Conservation (phyloP, 1,284 basidiomycete species). For the Sanghuangporus sanghuang region DNA sequence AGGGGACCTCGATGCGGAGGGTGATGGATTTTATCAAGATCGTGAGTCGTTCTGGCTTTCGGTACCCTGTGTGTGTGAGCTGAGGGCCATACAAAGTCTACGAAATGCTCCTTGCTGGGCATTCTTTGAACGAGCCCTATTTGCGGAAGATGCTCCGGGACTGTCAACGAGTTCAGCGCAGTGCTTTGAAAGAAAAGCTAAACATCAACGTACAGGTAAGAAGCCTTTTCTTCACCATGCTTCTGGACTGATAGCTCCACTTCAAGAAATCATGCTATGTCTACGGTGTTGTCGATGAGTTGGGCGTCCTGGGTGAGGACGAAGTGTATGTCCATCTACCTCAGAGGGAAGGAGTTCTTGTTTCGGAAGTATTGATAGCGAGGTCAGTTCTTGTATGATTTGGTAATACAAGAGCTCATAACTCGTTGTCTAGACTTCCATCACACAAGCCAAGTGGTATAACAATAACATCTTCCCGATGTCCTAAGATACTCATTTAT, state of each 20-base stretch:
- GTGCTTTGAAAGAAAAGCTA: slow-evolving; percentile 22
- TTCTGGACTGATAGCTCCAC: neutral
- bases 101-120: slow-evolving; percentile 25
- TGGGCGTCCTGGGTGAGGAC: slow-evolving; percentile 21
- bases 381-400: slow-evolving; percentile 5
- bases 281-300: slow-evolving; percentile 24
- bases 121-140: slow-evolving; percentile 23
- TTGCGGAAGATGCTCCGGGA: slow-evolving; percentile 16
- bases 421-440: slow-evolving; percentile 18
- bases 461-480: neutral
- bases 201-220: slow-evolving; percentile 22
- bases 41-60: slow-evolving; percentile 17
- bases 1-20: slow-evolving; percentile 23
- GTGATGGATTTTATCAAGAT: slow-evolving; percentile 20
- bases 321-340: slow-evolving; percentile 26
- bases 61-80: neutral
- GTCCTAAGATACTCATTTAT: neutral
- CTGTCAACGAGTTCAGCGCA: slow-evolving; percentile 18
- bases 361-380: slow-evolving; percentile 20
- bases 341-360: slow-evolving; percentile 18
- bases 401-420: neutral
- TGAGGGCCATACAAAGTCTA: slow-evolving; percentile 17
- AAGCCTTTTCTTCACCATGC: neutral
- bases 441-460: slow-evolving; percentile 21
- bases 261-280: slow-evolving; percentile 22